These are phyloP conservation scores for Zostera marina DNA, from an alignment of 116 monocot genomes.

Conservation along the genomic window DNA sequence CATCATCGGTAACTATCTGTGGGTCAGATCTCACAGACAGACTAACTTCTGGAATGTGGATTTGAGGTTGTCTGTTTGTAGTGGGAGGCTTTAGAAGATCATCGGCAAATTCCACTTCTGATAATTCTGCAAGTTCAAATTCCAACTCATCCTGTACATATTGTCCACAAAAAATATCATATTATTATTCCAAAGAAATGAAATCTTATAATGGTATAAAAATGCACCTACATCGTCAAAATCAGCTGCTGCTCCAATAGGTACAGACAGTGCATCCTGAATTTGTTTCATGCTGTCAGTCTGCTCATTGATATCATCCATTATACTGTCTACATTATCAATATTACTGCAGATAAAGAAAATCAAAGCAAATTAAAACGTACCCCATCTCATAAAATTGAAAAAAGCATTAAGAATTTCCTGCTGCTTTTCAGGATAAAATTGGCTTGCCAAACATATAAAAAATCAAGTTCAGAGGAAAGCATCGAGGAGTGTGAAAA, in stretches of 20 bases:
- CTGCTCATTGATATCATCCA: conserved; percentile 88
- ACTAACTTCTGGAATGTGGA: conserved; percentile 20
- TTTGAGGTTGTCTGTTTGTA: conserved; percentile 20
- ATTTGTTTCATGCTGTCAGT: conserved; percentile 92
- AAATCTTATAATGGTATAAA: not conserved
- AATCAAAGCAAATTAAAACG: not conserved
- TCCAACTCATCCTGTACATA: conserved; percentile 75
- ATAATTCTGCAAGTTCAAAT: conserved; percentile 65
- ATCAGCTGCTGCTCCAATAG: conserved; percentile 63
- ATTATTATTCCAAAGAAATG: not conserved
- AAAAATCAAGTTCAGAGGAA: no score
- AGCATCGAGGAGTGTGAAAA: no score
- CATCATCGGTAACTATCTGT: conserved; percentile 48
- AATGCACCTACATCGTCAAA: conserved; percentile 13
- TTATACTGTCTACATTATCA: conserved; percentile 78
- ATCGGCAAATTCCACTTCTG: conserved; percentile 52
- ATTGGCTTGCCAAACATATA: no score
- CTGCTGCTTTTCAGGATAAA: no score
- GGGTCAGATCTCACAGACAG: conserved; percentile 19
- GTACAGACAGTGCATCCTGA: conserved; percentile 64
- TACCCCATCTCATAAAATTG: not conserved
- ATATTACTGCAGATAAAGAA: conserved; percentile 40
- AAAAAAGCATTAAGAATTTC: not conserved
- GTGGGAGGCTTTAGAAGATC: conserved; percentile 52
- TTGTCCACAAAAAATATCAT: conserved; percentile 1